These are phyloP conservation scores for Colletotrichum cuscutae DNA, from an alignment of 2,329 filamentous ascomycete genomes.

Conservation along the genomic window DNA sequence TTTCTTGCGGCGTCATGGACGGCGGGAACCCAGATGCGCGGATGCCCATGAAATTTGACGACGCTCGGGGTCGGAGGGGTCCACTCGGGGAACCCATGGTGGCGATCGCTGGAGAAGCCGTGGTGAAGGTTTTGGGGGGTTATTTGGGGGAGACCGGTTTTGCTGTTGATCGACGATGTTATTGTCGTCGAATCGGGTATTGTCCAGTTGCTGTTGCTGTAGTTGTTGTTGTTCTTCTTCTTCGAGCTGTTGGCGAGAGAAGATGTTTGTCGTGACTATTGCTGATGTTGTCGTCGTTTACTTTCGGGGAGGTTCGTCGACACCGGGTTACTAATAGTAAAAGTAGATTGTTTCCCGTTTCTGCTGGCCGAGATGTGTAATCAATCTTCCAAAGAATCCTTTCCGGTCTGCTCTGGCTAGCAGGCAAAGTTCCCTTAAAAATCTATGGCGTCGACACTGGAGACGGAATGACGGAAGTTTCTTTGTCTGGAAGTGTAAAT, in stretches of 20 bases:
- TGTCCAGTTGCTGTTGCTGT: neutral
- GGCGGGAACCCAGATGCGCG: constrained; percentile 21
- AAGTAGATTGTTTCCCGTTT: neutral
- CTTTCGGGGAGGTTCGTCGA: neutral
- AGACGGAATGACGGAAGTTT: neutral
- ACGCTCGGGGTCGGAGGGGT: constrained; percentile 31
- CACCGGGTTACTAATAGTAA: neutral
- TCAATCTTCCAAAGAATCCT: constrained; percentile 9
- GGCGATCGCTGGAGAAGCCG: constrained; percentile 33
- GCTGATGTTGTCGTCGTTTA: neutral
- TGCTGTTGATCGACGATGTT: neutral
- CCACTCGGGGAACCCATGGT: constrained; percentile 34
- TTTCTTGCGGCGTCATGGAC: constrained; percentile 30
- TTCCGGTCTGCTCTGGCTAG: constrained; percentile 5
- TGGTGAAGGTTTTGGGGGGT: constrained; percentile 23
- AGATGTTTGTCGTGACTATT: neutral
- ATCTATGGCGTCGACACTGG: neutral
- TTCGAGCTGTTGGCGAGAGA: neutral
- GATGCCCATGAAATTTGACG: constrained; percentile 33
- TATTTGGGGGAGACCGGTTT: neutral
- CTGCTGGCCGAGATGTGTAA: neutral
- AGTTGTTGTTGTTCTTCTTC: neutral
- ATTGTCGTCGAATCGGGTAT: neutral
- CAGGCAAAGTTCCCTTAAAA: constrained; percentile 1
- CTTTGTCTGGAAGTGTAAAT: constrained; percentile 6